phyloP scores from a whole-genome alignment of 2,329 filamentous ascomycete genomes.

The Cordyceps tenuipes region DNA sequence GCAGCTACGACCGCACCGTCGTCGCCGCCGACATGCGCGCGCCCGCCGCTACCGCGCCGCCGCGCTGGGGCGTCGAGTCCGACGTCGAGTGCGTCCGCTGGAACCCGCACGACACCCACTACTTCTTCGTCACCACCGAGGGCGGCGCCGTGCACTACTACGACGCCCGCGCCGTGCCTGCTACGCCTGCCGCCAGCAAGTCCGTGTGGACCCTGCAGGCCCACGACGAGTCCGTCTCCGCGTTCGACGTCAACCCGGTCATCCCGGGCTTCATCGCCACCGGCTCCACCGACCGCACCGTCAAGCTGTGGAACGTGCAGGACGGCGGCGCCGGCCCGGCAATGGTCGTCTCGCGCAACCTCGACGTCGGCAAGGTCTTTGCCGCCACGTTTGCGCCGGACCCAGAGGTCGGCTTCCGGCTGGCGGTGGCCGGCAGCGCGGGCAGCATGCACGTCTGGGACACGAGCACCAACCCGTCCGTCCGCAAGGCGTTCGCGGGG shows the following conservation, averaged over 20 bases:
- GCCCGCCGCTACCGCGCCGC: conserved; percentile 67
- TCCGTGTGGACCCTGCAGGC: conserved; percentile 92
- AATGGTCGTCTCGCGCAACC: conserved; percentile 83
- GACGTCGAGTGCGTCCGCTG: conserved; percentile 90
- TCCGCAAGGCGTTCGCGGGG: conserved; percentile 74
- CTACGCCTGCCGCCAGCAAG: conserved; percentile 66
- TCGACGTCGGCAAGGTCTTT: conserved; percentile 93
- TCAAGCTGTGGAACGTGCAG: conserved; percentile 94
- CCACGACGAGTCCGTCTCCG: conserved; percentile 83
- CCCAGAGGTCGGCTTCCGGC: conserved; percentile 78
- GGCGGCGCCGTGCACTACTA: conserved; percentile 87
- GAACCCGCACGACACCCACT: conserved; percentile 89
- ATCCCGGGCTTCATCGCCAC: conserved; percentile 92
- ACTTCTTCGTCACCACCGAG: conserved; percentile 93
- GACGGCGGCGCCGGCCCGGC: conserved; percentile 60
- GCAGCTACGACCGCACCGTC: conserved; percentile 89
- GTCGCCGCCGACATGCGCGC: conserved; percentile 96
- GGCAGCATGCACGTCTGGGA: conserved; percentile 93
- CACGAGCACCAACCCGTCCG: conserved; percentile 82
- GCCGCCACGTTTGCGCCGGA: conserved; percentile 86
- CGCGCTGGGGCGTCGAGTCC: conserved; percentile 88
- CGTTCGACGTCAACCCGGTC: conserved; percentile 82
- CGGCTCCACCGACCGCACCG: conserved; percentile 85
- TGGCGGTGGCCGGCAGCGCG: conserved; percentile 91
- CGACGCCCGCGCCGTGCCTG: conserved; percentile 70